Evolutionary conservation across 371 early-diverging fungal species (phyloP).

Genomic region (Capillidium rhysosporum): DNA sequence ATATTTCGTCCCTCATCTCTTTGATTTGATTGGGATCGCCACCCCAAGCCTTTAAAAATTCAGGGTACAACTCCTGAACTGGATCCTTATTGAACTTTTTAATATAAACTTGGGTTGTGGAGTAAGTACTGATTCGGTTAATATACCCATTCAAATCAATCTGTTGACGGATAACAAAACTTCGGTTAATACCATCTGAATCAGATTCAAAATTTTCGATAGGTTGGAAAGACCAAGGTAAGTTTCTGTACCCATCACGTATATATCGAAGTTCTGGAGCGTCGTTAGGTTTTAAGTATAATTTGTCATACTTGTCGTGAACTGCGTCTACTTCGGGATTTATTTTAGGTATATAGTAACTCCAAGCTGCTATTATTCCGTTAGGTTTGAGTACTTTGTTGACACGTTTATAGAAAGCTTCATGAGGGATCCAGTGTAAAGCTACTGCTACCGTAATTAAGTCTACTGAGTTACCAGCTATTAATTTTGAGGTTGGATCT

Average conservation of each 20-base stretch:
- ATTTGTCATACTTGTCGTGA: background rate
- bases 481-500: background rate
- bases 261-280: background rate
- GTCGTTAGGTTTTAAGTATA: background rate
- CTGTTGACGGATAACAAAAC: background rate
- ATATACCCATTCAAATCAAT: background rate
- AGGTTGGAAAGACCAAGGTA: background rate
- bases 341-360: background rate
- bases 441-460: constrained; percentile 3
- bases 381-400: background rate
- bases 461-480: background rate
- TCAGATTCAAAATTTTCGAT: background rate
- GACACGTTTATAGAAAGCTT: background rate
- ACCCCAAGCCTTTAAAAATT: constrained; percentile 4
- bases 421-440: constrained; percentile 1
- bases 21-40: background rate
- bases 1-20: too few relatives aligned
- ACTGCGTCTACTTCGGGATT: background rate
- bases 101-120: background rate
- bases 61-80: background rate
- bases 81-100: background rate
- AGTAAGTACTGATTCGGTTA: background rate
- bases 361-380: constrained; percentile 3
- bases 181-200: background rate
- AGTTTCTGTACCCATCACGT: background rate